Conservation (phyloP, 2,329 filamentous ascomycete species). For the Tolypocladium inflatum region DNA sequence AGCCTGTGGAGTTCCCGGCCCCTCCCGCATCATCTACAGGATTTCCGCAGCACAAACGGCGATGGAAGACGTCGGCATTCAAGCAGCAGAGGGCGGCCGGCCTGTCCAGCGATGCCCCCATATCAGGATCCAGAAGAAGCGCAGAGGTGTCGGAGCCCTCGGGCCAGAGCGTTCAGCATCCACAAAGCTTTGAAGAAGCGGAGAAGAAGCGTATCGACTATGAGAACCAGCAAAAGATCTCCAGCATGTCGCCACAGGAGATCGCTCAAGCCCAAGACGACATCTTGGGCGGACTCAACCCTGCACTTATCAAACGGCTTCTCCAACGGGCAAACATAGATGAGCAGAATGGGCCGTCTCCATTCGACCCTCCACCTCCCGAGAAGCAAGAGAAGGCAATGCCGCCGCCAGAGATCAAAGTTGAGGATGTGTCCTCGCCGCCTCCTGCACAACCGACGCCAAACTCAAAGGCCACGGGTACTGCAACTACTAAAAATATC, state of each 20-base stretch:
- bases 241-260: slow-evolving; percentile 70
- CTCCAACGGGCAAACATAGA: slow-evolving; percentile 70
- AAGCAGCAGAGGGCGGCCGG: slow-evolving; percentile 44
- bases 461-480: not conserved
- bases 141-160: not conserved
- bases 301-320: slow-evolving; percentile 66
- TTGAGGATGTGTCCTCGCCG: slow-evolving; percentile 20
- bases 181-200: slow-evolving; percentile 28
- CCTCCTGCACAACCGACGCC: slow-evolving; percentile 9
- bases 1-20: slow-evolving; percentile 49
- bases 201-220: slow-evolving; percentile 69
- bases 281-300: slow-evolving; percentile 67
- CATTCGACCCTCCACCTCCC: slow-evolving; percentile 28
- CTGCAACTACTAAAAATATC: slow-evolving; percentile 14
- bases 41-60: slow-evolving; percentile 83
- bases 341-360: slow-evolving; percentile 35
- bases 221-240: slow-evolving; percentile 68
- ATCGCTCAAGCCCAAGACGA: slow-evolving; percentile 75
- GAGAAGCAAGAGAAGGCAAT: slow-evolving; percentile 6
- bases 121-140: not conserved
- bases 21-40: slow-evolving; percentile 45
- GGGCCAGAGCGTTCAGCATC: not conserved
- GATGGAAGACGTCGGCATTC: slow-evolving; percentile 65
- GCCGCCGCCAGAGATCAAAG: slow-evolving; percentile 20
- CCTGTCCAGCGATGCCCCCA: slow-evolving; percentile 6